Base-by-base conservation (phyloP, 257 asterid species). In the Voacanga thouarsii region DNA sequence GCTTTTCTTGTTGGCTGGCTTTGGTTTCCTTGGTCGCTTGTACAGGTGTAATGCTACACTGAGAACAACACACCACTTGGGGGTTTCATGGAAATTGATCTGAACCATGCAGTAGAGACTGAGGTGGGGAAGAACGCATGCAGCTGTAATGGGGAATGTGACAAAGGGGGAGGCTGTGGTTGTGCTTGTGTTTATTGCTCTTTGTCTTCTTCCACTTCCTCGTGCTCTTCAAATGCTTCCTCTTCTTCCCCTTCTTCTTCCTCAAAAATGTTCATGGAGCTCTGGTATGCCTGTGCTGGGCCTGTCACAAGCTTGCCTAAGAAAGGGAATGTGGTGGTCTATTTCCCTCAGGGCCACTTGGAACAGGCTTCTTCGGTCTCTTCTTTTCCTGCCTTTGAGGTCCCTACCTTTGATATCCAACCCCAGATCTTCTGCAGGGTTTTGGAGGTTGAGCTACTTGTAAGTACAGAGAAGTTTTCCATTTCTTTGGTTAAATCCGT, bases 211-310 rank as follows among this genome's bases (percentile, higher is more conserved):
- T 87, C 94, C 19, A 82, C 88, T 77, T 89, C 92, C 19, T 91
- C 96, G 11, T 90, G 87, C 75, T 92, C 96, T 80, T 90, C 96
- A 75, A 89, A 85, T 85, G 89, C 81, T 19, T 87, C 88, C 30
- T 87, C 92, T 69, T 84, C 89, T 64, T 71, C 82, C 80, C 67
- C 84, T 72, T 55, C 86, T 66, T 81, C 86, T 14, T 73, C 85
- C 4, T 86, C 96, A 19, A 89, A 93, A 78, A 85, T 96, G 43
- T 92, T 84, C 72, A 79, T 84, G 80, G 99, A 96, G 92, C 94
- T 96, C 7, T 96, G 99, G 99, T 88, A 93, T 86, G 98, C 98
- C 56, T 92, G 98, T 85, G 97, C 98, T 83, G 98, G 99, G 0
- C 99, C 99, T 24, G 86, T 96, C 26, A 91, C 93, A n/a, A 85